Evolutionary conservation across 78 protist genomes (phyloP).

Genomic region (Cavenderia fasciculata): DNA sequence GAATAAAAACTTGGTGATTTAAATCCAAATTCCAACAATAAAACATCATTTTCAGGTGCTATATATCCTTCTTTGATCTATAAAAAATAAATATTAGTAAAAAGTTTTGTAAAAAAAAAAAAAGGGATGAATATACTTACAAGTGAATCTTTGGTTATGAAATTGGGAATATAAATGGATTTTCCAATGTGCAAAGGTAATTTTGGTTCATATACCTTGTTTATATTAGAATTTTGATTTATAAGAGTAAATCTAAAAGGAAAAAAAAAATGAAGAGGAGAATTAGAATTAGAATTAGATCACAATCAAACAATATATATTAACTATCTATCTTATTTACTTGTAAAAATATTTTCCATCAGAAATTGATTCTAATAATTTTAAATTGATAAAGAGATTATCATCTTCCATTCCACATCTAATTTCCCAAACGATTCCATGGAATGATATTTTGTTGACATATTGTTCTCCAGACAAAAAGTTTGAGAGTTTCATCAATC

Average conservation of each 20-base stretch:
- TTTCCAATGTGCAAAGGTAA: slow-evolving; percentile 62
- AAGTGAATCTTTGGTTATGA: slow-evolving; percentile 30
- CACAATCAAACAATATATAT: no score
- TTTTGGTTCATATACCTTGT: slow-evolving; percentile 38
- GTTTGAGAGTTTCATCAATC: slow-evolving; percentile 28
- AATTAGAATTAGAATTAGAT: no score
- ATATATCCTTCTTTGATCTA: slow-evolving; percentile 63
- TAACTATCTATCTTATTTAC: not conserved
- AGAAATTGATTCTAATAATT: slow-evolving; percentile 30
- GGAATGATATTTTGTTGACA: slow-evolving; percentile 21
- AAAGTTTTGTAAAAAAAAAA: not conserved
- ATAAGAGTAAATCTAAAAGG: slow-evolving; percentile 15
- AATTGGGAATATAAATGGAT: slow-evolving; percentile 56
- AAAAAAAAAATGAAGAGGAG: not conserved
- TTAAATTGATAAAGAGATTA: slow-evolving; percentile 39
- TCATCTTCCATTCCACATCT: slow-evolving; percentile 60
- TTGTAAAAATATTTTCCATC: slow-evolving; percentile 41
- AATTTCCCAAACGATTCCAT: slow-evolving; percentile 65
- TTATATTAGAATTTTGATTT: slow-evolving; percentile 55
- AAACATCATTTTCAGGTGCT: slow-evolving; percentile 36
- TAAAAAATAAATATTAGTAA: not conserved
- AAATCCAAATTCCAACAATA: slow-evolving; percentile 59
- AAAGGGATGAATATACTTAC: not conserved
- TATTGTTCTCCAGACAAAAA: not conserved
- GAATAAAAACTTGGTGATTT: slow-evolving; percentile 39